Evolutionary conservation across 805 yeast genomes (phyloP), one percentile per base, ranked within the genome.

Genomic region (Candida maris): DNA sequence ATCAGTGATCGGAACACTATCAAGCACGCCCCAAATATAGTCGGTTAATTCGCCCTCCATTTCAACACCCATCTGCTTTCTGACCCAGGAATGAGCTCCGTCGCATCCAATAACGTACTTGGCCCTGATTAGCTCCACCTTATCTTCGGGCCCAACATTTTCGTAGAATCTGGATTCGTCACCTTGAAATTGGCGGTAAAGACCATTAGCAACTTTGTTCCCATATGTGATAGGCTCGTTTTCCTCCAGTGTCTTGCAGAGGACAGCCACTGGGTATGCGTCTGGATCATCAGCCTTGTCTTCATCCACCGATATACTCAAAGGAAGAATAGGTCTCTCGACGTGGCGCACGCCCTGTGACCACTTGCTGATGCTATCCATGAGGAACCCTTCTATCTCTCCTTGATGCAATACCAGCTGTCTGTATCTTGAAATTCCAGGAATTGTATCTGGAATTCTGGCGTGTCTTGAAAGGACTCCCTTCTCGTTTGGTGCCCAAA

Each of bases 261-360:
- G 16, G 1, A 51, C 50, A 17, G 41, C 31, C 10, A 75, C 68
- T 1, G 79, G 76, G 45, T 46, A 66, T 16, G 63, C 64, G 3
- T 56, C 45, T 7, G 52, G 27, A 38, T 73, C 78, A 9, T 62
- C 56, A 9, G 65, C 67, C 10, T 49, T 44, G 3, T 52, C 18
- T 23, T 51, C 54, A 27, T 52, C 49, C 5, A 49, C 32, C 8
- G 39, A 28, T 12, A 52, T 41, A 3, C 31, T 35, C 20, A 49
- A 5, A 19, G 52, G 52, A 9, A 49, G 38, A 16, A 37, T 34
- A 12, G 51, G 48, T 35, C 56, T 46, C 37, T 54, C 59, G 25
- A 46, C 50, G 8, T 34, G 19, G 12, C 14, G 32, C 22, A 30
- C 22, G 7, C 48, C 52, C 13, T 39, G 37, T 10, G 52, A 39